A percentile compares a stretch with the other conserved stretches of the same genome.
These are phyloP conservation scores for Balakata baccata DNA, from an alignment of 345 rosid species.

Conservation along the genomic window DNA sequence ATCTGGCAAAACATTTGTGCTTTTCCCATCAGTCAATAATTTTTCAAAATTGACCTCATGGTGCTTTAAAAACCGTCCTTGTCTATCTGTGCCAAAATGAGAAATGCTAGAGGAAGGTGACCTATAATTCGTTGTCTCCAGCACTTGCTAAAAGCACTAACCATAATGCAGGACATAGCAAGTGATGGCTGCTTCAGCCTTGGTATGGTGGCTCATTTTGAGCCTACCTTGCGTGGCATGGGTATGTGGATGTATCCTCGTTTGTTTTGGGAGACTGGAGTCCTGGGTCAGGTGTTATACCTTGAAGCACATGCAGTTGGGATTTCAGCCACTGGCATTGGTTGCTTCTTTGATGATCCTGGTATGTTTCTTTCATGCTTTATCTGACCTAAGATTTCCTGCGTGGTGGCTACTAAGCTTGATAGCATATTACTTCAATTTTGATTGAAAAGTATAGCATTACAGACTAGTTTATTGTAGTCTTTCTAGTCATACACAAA, in stretches of 20 bases:
- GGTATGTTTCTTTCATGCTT: constrained; percentile 34
- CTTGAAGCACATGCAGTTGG: constrained; percentile 91
- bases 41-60: background rate
- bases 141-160: constrained; percentile 8
- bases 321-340: constrained; percentile 86
- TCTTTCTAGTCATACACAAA: background rate
- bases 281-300: constrained; percentile 80
- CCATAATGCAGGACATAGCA: constrained; percentile 67
- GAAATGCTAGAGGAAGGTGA: background rate
- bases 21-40: background rate
- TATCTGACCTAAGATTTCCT: background rate
- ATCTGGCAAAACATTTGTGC: background rate
- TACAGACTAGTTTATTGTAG: background rate
- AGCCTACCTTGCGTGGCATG: constrained; percentile 48
- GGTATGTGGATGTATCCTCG: constrained; percentile 87
- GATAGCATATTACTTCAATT: background rate
- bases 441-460: background rate
- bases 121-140: background rate
- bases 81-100: background rate
- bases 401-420: background rate
- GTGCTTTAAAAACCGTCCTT: constrained; percentile 3
- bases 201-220: constrained; percentile 80
- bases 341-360: constrained; percentile 91
- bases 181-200: constrained; percentile 93
- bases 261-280: constrained; percentile 89